A percentile compares a stretch with the other conserved stretches of the same genome.
These are phyloP conservation scores for Stemphylium vesicarium DNA, from an alignment of 2,329 filamentous ascomycete species.

Conservation along the genomic window DNA sequence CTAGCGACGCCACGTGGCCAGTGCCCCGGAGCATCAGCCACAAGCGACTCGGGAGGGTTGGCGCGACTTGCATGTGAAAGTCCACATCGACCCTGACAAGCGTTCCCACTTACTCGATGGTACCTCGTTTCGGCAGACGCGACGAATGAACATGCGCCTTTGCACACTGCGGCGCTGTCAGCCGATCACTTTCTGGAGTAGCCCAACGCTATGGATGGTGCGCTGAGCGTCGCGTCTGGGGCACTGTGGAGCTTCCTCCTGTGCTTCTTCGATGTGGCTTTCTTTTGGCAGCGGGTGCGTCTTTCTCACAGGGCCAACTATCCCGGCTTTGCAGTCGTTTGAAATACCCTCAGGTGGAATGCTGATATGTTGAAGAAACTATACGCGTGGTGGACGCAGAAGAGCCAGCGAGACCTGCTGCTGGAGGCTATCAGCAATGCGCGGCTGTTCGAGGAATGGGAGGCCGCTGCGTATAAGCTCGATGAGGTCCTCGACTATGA, in stretches of 20 bases:
- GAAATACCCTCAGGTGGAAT: background rate
- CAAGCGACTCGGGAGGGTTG: constrained; percentile 12
- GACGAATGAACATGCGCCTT: constrained; percentile 38
- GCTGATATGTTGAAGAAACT: constrained; percentile 64
- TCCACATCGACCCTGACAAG: constrained; percentile 11
- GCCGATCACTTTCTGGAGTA: constrained; percentile 21
- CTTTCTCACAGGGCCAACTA: background rate
- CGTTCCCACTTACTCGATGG: constrained; percentile 22
- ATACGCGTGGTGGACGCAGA: constrained; percentile 69
- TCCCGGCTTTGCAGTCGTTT: background rate
- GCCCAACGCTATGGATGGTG: constrained; percentile 30
- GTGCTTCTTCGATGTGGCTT: constrained; percentile 46
- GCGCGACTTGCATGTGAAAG: constrained; percentile 28
- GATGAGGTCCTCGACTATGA: constrained; percentile 82
- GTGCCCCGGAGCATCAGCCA: constrained; percentile 2
- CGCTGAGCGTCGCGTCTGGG: constrained; percentile 9
- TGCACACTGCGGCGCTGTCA: constrained; percentile 20
- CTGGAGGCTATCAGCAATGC: constrained; percentile 70
- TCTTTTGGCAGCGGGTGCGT: constrained; percentile 52
- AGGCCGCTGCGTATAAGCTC: constrained; percentile 80
- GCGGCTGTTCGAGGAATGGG: constrained; percentile 82
- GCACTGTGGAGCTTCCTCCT: constrained; percentile 38
- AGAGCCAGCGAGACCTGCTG: constrained; percentile 69
- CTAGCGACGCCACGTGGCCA: constrained; percentile 16
- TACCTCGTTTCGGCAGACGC: constrained; percentile 23